Evolutionary conservation across 306 rosid genomes (phyloP).

Genomic region (Rosa multiflora): DNA sequence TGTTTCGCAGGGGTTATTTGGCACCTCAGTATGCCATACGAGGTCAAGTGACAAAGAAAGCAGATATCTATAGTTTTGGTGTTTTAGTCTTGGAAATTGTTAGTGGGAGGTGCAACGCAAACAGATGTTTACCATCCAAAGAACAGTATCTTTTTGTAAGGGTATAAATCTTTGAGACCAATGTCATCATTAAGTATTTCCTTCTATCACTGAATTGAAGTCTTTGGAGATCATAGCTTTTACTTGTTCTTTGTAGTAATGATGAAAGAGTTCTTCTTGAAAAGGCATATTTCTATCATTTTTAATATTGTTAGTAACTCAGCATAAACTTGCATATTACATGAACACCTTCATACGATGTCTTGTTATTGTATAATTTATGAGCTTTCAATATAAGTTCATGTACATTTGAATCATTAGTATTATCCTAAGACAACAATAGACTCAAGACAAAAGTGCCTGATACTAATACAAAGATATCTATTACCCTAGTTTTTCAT

Average conservation of each 20-base stretch:
- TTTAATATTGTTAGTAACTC: neutral
- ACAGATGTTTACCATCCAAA: constrained; percentile 53
- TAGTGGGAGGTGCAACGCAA: constrained; percentile 73
- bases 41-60: constrained; percentile 82
- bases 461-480: neutral
- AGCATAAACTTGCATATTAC: neutral
- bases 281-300: neutral
- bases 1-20: constrained; percentile 66
- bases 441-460: neutral
- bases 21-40: constrained; percentile 89
- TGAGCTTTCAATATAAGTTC: neutral
- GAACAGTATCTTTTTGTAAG: constrained; percentile 70
- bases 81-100: constrained; percentile 72
- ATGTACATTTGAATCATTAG: too few relatives aligned
- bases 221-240: neutral
- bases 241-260: neutral
- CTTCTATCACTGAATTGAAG: neutral
- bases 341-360: too few relatives aligned
- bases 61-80: constrained; percentile 85
- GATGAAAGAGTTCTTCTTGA: constrained; percentile 1
- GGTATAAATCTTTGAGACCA: constrained; percentile 34
- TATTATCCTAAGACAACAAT: too few relatives aligned
- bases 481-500: neutral
- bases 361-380: too few relatives aligned
- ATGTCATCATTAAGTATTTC: neutral